phyloP scores from a whole-genome alignment of 768 basidiomycete species.

The Chalciporus chontae region DNA sequence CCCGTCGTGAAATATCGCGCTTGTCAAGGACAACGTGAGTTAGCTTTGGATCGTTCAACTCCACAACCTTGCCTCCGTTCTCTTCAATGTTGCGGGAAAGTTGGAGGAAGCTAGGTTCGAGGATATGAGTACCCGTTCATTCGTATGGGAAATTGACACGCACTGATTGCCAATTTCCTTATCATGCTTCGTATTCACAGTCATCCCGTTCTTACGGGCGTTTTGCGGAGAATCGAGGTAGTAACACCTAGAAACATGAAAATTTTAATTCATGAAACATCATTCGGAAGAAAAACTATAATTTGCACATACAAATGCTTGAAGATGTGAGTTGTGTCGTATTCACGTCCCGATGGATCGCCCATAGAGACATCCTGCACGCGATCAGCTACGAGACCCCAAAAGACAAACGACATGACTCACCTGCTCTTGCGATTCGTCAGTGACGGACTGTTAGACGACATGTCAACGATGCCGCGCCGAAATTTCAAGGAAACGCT shows the following conservation, averaged over 20 bases:
- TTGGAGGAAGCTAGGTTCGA: constrained; percentile 49
- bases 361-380: constrained; percentile 59
- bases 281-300: not conserved
- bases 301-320: constrained; percentile 62
- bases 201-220: constrained; percentile 62
- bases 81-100: constrained; percentile 50
- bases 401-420: not conserved
- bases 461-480: not conserved
- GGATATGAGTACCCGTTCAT: not conserved
- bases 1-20: constrained; percentile 70
- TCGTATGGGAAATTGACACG: constrained; percentile 13
- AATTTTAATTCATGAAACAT: not conserved
- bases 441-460: constrained; percentile 10
- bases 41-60: constrained; percentile 70
- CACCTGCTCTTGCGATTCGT: constrained; percentile 8
- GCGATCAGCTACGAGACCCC: not conserved
- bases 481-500: not conserved
- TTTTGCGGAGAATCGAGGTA: constrained; percentile 84
- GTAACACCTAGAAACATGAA: constrained; percentile 56
- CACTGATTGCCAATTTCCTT: constrained; percentile 53
- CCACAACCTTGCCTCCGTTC: constrained; percentile 72
- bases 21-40: constrained; percentile 87
- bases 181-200: constrained; percentile 50
- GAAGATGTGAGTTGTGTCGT: constrained; percentile 79
- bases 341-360: constrained; percentile 69